Base-by-base conservation (phyloP, 306 rosid genomes). In the Vigna reflexopilosa region DNA sequence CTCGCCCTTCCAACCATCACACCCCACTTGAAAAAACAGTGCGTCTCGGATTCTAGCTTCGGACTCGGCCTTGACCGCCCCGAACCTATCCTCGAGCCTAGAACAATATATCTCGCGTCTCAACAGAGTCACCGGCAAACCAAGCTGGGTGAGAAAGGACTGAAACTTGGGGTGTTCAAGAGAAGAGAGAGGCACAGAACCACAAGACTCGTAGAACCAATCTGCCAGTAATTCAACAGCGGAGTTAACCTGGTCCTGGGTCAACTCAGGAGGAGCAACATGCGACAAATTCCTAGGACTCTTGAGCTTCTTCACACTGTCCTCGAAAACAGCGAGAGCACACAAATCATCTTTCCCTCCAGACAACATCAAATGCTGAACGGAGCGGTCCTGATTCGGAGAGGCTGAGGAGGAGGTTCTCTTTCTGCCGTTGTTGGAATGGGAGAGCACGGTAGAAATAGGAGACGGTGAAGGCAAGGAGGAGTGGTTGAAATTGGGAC, bases 151-250 rank as follows among this genome's bases (percentile, higher is more conserved):
- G 36, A 92, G 93, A 61, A 92, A 90, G 6, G 90, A 88, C 67
- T 83, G 84, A 67, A 92, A 89, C 84, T 90, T 92, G 7, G 97
- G 93, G 73, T 90, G 93, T 28, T 87, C 92, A 0, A 92, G 84
- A 64, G 90, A 80, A 13, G 93, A 87, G 52, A 90, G 76, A 19
- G 97, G 85, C 67, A 92, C 90, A 17, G 92, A 89, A 38, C 96
- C 97, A 72, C 90, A 90, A 14, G 93, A 89, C 88, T 90, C 97
- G 52, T 84, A 89, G 77, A 92, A 83, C 97, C 97, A 92, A 71
- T 90, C 97, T 4, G 90, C 90, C 0, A 92, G 84, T 12, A 90
- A 78, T 17, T 89, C 91, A 14, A 92, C 52, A 2, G 92, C 91
- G 58, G 88, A 87, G 65, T 89, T 85, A 54, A 86, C 72, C 78